Base-by-base conservation (phyloP, 768 basidiomycete genomes). In the Strobilomyces echinocephalus region DNA sequence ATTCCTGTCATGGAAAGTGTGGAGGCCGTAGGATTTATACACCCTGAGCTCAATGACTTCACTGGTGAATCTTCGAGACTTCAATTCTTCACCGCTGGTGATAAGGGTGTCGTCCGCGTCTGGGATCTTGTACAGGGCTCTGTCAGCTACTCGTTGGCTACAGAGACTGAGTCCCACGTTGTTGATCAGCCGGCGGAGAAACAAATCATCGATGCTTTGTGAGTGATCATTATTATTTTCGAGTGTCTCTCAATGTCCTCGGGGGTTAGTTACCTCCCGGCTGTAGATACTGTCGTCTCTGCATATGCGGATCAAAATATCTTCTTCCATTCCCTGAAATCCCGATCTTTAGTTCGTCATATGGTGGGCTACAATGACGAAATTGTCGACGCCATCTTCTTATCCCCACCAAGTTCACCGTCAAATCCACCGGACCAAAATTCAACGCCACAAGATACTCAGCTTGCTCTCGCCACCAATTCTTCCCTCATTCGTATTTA, bases 331-430 rank as follows among this genome's bases (percentile, higher is more conserved):
- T 93, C 91, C 2, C 73, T 95, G 8, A 68, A 76, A n/a, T 81
- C 82, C 1, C 78, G 78, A 31, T 73, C 78, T 9, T 72, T 90
- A 24, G 74, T 78, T 2, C 86, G 89, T 16, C 95, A 97, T 61
- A 73, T 98, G 60, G 85, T 98, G 62, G 97, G 97, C 0, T 99
- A 88, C 78, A 98, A 98, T 69, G 97, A 99, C 70, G 95, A 98
- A 70, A 94, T 98, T 60, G 88, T 97, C 47, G 97, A 98, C 63
- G 81, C 85, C 5, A 76, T 80, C 26, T 91, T 94, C 72, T 78
- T 99, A 54, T 81, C 80, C 42, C 65, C 77, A 31, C n/a, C 62
- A 24, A 66, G 74, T 20, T 44, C 67, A 18, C 62, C 58, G 8
- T 60, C 58, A 28, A 57, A 63, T 7, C 30, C 59, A 0, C 48